Conservation (phyloP, 208 protist species). For the Herpetomonas samuelpessoai region DNA sequence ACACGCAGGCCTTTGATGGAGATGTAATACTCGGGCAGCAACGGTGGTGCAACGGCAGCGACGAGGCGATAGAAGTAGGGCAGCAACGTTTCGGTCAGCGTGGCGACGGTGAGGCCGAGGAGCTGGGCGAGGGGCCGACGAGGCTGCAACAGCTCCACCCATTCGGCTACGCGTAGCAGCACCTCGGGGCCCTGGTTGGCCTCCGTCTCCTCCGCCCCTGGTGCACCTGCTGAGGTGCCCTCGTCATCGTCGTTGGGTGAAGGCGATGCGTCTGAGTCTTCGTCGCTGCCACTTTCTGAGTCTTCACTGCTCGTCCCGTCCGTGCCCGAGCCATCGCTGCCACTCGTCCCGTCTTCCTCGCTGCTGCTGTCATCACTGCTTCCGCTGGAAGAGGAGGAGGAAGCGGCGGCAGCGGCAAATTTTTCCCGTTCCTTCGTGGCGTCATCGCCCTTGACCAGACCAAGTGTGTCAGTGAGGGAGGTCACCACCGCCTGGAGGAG, state of each 20-base stretch:
- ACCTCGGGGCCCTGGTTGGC: slow-evolving; percentile 26
- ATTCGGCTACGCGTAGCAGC: slow-evolving; percentile 25
- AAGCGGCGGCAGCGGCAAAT: neutral
- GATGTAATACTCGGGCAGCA: slow-evolving; percentile 76
- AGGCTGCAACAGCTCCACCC: slow-evolving; percentile 32
- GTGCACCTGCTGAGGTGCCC: slow-evolving; percentile 5
- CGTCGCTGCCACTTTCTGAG: slow-evolving; percentile 11
- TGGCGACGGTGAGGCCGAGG: slow-evolving; percentile 23
- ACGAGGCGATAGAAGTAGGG: slow-evolving; percentile 30
- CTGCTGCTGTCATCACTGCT: neutral
- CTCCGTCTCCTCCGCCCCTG: neutral
- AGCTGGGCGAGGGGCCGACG: slow-evolving; percentile 26
- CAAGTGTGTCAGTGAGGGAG: slow-evolving; percentile 24
- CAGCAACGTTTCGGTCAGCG: slow-evolving; percentile 21
- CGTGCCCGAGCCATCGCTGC: too few species aligned
- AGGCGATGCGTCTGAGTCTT: slow-evolving; percentile 3
- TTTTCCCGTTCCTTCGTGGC: neutral
- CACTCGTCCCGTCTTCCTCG: too few species aligned
- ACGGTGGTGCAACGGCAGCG: slow-evolving; percentile 47
- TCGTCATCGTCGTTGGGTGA: slow-evolving; percentile 12
- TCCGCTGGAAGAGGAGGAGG: neutral
- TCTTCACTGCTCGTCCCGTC: slow-evolving; percentile 1
- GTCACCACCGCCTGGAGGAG: slow-evolving; percentile 34
- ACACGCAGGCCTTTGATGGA: slow-evolving; percentile 76
- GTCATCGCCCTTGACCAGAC: slow-evolving; percentile 17